Evolutionary conservation across 257 asterid genomes (phyloP).

Genomic region (Solanum pennellii): DNA sequence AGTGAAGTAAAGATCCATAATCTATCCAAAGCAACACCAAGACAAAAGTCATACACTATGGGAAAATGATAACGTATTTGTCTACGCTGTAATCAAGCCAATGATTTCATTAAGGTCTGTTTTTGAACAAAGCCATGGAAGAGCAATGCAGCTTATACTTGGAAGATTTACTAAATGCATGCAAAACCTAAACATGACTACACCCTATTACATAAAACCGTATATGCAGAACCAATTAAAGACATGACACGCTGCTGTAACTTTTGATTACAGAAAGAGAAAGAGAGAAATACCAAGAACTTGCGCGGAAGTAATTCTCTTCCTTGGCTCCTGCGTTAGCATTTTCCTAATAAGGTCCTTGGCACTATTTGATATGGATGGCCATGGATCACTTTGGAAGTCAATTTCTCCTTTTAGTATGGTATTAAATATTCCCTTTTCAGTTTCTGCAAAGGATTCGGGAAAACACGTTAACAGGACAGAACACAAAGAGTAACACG

Average conservation of each 20-base stretch:
- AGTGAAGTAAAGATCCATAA: not conserved
- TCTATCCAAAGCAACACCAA: not conserved
- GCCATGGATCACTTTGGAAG: conserved; percentile 87
- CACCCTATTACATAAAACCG: not conserved
- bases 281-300: conserved; percentile 59
- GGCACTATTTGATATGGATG: conserved; percentile 62
- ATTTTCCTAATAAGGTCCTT: conserved; percentile 77
- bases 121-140: not conserved
- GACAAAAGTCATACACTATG: not conserved
- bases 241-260: not conserved
- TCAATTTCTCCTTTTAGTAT: conserved; percentile 77
- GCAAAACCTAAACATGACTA: not conserved
- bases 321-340: conserved; percentile 78
- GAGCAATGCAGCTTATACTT: not conserved
- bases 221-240: too few species aligned
- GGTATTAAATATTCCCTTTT: conserved; percentile 89
- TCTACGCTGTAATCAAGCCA: not conserved
- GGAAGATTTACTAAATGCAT: not conserved
- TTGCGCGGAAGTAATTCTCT: conserved; percentile 64
- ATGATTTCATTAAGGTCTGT: not conserved
- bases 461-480: not conserved
- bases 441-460: conserved; percentile 53
- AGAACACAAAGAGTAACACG: not conserved
- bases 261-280: not conserved
- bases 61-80: not conserved